Evolutionary conservation across 176 grass and related monocot species (phyloP), one percentile per base, ranked within the genome.

Genomic region (Cenchrus americanus): DNA sequence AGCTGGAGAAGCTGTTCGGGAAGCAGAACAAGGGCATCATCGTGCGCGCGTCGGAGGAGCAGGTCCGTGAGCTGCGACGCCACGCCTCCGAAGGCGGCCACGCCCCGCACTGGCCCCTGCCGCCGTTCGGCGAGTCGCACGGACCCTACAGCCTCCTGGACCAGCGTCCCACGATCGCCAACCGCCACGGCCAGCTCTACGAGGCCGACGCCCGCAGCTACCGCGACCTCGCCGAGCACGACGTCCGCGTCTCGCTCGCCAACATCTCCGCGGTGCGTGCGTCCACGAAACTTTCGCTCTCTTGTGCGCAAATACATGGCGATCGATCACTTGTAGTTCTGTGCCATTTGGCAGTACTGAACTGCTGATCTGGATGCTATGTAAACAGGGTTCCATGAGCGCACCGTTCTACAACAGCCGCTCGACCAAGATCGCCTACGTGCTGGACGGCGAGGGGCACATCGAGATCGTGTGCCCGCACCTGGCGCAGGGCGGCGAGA

Each of bases 391-490:
- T 2, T 98, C 96, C 24, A 95, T 98, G 96, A 72, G 51, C 18
- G 89, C 91, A 18, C 96, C 93, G 1, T 83, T 59, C 49, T 90
- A 85, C 83, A 93, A 95, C 87, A 91, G 88, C 1, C 82, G 71
- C 13, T 71, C 92, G n/a, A 74, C 82, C 24, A 98, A 90, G 91
- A 71, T 98, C 75, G 82, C 82, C 5, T 42, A 92, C 2, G 83
- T 95, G 14, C 3, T 87, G 6, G 72, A 75, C 0, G 95, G 96
- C 5, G 9, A 62, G 18, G 96, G 91, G 15, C 18, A 70, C 42
- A 57, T 80, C 40, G 80, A 98, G 87, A 93, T 93, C 42, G 74
- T 98, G 21, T 93, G 96, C 87, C 96, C 96, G 21, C 89, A 98
- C 80, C 46, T 87, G 27, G 13, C 78, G 4, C 59, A 61, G 7